A percentile compares a stretch with the other conserved stretches of the same genome.
Conservation (phyloP, 768 basidiomycete species). For the Exidia glandulosa region DNA sequence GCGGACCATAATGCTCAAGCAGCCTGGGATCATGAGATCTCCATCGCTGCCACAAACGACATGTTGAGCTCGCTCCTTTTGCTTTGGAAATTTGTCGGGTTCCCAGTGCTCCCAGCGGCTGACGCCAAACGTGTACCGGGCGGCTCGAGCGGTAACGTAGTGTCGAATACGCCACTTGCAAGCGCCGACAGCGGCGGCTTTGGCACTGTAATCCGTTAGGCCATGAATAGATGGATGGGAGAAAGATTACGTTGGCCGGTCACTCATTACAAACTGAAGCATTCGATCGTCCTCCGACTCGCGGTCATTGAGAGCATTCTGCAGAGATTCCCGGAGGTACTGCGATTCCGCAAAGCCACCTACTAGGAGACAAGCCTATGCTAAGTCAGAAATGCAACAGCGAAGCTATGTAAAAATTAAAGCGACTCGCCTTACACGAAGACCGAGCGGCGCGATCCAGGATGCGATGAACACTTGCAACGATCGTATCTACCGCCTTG, state of each 20-base stretch:
- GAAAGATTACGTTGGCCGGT: neutral
- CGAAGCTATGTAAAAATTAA: neutral
- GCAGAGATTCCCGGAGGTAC: neutral
- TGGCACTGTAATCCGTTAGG: neutral
- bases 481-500: neutral
- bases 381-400: neutral
- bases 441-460: neutral
- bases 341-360: conserved; percentile 3
- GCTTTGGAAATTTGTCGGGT: neutral
- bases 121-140: conserved; percentile 1
- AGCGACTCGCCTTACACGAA: neutral
- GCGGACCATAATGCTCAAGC: neutral
- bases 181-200: neutral
- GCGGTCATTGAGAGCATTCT: neutral
- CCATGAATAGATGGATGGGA: neutral
- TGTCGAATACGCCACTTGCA: conserved; percentile 2
- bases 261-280: neutral
- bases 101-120: neutral
- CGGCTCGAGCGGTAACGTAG: conserved; percentile 1
- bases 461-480: neutral
- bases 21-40: neutral
- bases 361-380: neutral
- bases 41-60: neutral
- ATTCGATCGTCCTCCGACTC: too few relatives aligned
- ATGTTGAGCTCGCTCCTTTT: neutral